These are phyloP conservation scores for Mycosphaerelloides madeirae DNA, from an alignment of 2,329 filamentous ascomycete genomes.

Conservation along the genomic window DNA sequence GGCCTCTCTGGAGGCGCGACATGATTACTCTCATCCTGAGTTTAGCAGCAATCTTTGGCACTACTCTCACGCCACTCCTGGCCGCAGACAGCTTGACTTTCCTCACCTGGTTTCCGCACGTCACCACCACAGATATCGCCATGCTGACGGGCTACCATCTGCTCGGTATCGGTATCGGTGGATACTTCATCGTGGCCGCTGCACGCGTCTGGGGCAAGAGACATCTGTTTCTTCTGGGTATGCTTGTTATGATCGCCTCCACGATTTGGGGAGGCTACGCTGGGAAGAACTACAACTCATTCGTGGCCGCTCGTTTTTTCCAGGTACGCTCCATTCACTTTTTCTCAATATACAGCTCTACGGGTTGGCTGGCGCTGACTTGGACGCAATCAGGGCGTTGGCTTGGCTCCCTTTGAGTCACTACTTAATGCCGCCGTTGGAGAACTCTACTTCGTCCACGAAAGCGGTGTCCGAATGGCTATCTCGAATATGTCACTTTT, in stretches of 20 bases:
- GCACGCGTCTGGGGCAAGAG: conserved; percentile 50
- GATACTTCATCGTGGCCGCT: conserved; percentile 49
- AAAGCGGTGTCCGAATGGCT: conserved; percentile 35
- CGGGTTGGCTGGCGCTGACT: conserved; percentile 37
- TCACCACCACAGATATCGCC: conserved; percentile 42
- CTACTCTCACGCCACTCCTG: conserved; percentile 49
- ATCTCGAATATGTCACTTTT: conserved; percentile 39
- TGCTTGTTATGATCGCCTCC: conserved; percentile 44
- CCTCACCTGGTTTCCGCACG: conserved; percentile 37
- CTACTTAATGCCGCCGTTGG: conserved; percentile 48
- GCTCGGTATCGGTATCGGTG: conserved; percentile 43
- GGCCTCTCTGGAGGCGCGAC: conserved; percentile 46
- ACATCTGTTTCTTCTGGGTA: conserved; percentile 46
- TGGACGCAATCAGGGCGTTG: conserved; percentile 24
- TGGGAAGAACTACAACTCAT: neutral
- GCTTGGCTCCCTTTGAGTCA: conserved; percentile 50
- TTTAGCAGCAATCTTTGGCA: conserved; percentile 47
- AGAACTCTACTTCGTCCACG: conserved; percentile 42
- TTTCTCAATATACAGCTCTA: conserved; percentile 44
- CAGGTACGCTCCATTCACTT: conserved; percentile 41
- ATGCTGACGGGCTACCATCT: conserved; percentile 49
- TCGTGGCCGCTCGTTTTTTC: neutral
- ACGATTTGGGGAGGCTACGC: conserved; percentile 38
- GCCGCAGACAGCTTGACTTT: conserved; percentile 47
- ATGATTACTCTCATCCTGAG: conserved; percentile 43